These are phyloP conservation scores for Infundibulicybe gibba DNA, from an alignment of 768 basidiomycete species.

Conservation along the genomic window DNA sequence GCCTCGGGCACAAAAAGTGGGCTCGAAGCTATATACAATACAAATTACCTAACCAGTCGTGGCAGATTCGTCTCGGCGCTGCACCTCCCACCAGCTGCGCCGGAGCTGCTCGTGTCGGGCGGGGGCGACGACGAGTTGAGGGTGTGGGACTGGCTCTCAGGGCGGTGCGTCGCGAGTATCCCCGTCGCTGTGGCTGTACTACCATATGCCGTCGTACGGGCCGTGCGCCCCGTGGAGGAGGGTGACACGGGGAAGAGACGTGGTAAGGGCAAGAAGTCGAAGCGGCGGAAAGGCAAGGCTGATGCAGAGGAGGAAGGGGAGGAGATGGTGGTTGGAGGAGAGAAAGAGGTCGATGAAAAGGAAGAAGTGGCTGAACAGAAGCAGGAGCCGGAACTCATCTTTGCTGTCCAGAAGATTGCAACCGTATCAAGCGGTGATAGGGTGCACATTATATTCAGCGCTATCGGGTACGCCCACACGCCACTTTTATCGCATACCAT, in stretches of 20 bases:
- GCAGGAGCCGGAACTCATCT: constrained; percentile 28
- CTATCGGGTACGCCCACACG: constrained; percentile 56
- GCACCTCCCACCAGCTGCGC: constrained; percentile 53
- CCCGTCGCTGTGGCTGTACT: constrained; percentile 42
- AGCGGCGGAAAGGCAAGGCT: constrained; percentile 18
- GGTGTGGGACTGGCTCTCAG: constrained; percentile 79
- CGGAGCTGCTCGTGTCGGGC: constrained; percentile 66
- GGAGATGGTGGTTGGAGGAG: constrained; percentile 18
- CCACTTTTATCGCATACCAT: not conserved
- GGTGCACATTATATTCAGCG: constrained; percentile 58
- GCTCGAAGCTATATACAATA: constrained; percentile 14
- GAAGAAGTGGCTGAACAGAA: constrained; percentile 12
- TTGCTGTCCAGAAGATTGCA: constrained; percentile 57
- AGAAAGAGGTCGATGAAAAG: not conserved
- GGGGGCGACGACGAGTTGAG: constrained; percentile 81
- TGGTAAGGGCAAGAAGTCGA: constrained; percentile 21
- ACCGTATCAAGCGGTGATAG: constrained; percentile 35
- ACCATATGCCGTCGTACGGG: constrained; percentile 42
- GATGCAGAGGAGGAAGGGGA: constrained; percentile 15
- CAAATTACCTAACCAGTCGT: not conserved
- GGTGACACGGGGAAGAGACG: constrained; percentile 28
- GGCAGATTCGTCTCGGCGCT: constrained; percentile 81
- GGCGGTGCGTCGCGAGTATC: constrained; percentile 49
- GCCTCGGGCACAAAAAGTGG: constrained; percentile 82
- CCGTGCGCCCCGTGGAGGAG: constrained; percentile 26